Conservation (phyloP, 495 filamentous ascomycete species). For the Penicillium paradoxum region DNA sequence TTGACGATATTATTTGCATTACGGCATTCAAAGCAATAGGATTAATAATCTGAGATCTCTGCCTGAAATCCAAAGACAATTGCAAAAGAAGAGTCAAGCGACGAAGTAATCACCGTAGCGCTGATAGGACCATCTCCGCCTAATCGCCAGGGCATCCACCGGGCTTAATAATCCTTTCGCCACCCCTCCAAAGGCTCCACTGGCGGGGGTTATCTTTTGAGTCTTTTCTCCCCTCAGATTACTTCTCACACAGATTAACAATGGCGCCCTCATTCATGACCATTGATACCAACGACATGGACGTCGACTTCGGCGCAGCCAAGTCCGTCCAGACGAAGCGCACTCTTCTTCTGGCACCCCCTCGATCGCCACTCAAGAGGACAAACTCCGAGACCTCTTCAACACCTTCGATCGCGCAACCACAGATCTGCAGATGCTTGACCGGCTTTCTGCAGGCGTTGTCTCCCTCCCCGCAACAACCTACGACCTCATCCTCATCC, state of each 20-base stretch:
- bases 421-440: conserved; percentile 97
- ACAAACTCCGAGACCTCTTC: conserved; percentile 53
- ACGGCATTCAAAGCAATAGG: not conserved
- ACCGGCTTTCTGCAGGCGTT: conserved; percentile 80
- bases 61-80: not conserved
- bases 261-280: conserved; percentile 39
- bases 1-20: not conserved
- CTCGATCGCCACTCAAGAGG: conserved; percentile 65
- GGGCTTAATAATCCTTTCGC: conserved; percentile 8
- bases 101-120: not conserved
- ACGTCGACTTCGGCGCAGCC: conserved; percentile 32
- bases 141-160: not conserved
- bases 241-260: conserved; percentile 4
- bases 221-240: not conserved
- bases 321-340: conserved; percentile 33
- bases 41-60: not conserved
- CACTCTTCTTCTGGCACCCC: conserved; percentile 70
- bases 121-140: not conserved
- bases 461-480: conserved; percentile 69
- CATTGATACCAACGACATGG: conserved; percentile 43
- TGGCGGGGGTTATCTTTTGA: conserved; percentile 1
- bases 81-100: not conserved
- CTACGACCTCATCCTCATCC: conserved; percentile 82
- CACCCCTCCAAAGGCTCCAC: conserved; percentile 22
- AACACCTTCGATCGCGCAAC: conserved; percentile 60